Percentiles rank a stretch among this genome's conserved stretches.
Conservation (phyloP, 208 protist genomes). For the Leishmania martiniquensis region DNA sequence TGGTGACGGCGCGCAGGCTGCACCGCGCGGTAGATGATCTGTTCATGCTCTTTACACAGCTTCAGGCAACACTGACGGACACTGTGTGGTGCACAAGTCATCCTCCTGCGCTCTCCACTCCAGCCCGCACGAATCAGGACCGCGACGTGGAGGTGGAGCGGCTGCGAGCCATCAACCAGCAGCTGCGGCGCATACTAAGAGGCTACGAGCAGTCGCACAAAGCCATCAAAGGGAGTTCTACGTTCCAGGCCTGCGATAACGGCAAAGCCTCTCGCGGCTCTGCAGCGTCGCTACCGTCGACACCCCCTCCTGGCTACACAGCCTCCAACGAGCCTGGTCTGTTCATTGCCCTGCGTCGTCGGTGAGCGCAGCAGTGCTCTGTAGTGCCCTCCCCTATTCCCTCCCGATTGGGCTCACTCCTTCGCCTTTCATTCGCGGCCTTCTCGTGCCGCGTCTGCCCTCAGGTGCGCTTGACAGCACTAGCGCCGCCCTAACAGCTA, state of each 20-base stretch:
- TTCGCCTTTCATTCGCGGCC: background rate
- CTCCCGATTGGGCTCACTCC: background rate
- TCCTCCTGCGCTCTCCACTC: constrained; percentile 23
- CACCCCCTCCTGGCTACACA: constrained; percentile 13
- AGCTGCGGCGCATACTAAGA: constrained; percentile 24
- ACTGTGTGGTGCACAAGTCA: constrained; percentile 6
- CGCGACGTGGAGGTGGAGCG: constrained; percentile 19
- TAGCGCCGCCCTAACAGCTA: background rate
- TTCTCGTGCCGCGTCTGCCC: background rate
- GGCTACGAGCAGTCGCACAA: constrained; percentile 17
- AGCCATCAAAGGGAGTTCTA: background rate
- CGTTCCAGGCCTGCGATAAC: background rate
- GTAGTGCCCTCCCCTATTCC: background rate
- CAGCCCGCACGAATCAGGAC: constrained; percentile 11
- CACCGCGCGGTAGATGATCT: constrained; percentile 19
- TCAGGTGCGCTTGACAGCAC: background rate
- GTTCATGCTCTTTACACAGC: constrained; percentile 22
- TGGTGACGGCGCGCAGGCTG: constrained; percentile 1
- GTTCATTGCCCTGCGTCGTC: constrained; percentile 5
- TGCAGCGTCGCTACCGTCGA: background rate
- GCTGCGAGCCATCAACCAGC: constrained; percentile 24
- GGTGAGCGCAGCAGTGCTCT: background rate
- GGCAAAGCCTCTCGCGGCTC: too few relatives aligned
- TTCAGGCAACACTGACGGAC: constrained; percentile 29
- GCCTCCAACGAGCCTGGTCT: constrained; percentile 2